Base-by-base conservation (phyloP, 169 alveolate genomes). In the Nephromyces sp. region DNA sequence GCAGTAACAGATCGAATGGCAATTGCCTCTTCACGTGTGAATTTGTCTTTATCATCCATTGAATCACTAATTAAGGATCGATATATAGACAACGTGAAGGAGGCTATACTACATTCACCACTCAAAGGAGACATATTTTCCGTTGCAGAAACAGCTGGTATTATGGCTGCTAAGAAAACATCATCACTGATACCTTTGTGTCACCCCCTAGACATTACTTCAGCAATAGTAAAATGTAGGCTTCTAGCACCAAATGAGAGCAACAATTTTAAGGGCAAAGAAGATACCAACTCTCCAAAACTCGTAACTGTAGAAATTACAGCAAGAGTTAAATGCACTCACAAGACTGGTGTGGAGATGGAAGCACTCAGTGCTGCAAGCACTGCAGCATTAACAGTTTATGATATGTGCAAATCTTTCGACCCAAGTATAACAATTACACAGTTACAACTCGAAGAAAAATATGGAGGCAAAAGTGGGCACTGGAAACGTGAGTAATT, bases 341-440 rank as follows among this genome's bases (percentile, higher is more conserved):
- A 43, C 51, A 75, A 64, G n/a, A 82, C 88, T 21, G 88, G 88
- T 0, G 77, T 81, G 65, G 88, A 82, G 63, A 82, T 82, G 88
- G 88, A 82, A 65, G 86, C 88, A 1, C 1, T 82, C 52, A 62
- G 66, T 27, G 89, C 86, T 0, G 86, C 33, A 4, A 62, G 70
- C 15, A 53, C 77, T 3, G 84, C 89, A 0, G 85, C 81, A 2
- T 27, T 83, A 3, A 75, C 89, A n/a, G 65, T 83, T 3, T 83
- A 83, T 65, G 89, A 83, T 70, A 83, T 83, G 89, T 79, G 85
- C 64, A 82, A 82, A 63, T 2, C 43, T 4, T 27, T 63, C 24
- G 69, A 63, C n/a, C 3, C 1, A 63, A 0, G 31, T 57, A 43
- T 63, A 76, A 24, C 67, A 32, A 52, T 66, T 66, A 29, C 3